Evolutionary conservation across 75 land plant genomes (phyloP), one percentile per base, ranked within the genome.

Genomic region (Larix kaempferi): DNA sequence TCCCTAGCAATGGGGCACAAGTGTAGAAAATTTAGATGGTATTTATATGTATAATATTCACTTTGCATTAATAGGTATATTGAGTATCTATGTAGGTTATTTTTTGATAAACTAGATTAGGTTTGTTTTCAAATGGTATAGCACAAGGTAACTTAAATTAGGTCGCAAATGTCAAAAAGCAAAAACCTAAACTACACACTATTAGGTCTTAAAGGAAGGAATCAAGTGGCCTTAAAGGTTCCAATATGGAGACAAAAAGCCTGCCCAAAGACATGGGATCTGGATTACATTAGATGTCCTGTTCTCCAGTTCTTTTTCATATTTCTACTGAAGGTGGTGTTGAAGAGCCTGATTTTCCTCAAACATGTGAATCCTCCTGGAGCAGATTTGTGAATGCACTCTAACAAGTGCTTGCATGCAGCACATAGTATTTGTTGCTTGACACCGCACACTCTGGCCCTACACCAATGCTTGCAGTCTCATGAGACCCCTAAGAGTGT

Each of bases 331-430:
- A 10, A 37, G 72, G 22, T 69, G 41, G 49, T 35, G 23, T 69
- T 69, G 72, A 37, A n/a, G 72, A 12, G 39, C 52, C 22, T 69
- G 72, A 41, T 69, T 69, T 69, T 69, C 49, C 72, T 69, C 72
- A 69, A 11, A 41, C 72, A 69, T 69, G 17, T 23, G 72, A 41
- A 39, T 39, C 39, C 49, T 69, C 25, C 72, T 69, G 41, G 49
- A 69, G n/a, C 41, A 44, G n/a, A n/a, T 41, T 69, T 69, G 72
- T 39, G 72, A 69, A 39, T 69, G 44, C 49, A 69, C 41, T 69
- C 49, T 69, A 69, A n/a, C n/a, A n/a, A n/a, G n/a, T n/a, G n/a
- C n/a, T n/a, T n/a, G n/a, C n/a, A n/a, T n/a, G n/a, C n/a, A n/a
- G n/a, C n/a, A n/a, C n/a, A n/a, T 8, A n/a, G 72, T 41, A 22